Evolutionary conservation across 768 basidiomycete genomes (phyloP).

Genomic region (Russula emetica): DNA sequence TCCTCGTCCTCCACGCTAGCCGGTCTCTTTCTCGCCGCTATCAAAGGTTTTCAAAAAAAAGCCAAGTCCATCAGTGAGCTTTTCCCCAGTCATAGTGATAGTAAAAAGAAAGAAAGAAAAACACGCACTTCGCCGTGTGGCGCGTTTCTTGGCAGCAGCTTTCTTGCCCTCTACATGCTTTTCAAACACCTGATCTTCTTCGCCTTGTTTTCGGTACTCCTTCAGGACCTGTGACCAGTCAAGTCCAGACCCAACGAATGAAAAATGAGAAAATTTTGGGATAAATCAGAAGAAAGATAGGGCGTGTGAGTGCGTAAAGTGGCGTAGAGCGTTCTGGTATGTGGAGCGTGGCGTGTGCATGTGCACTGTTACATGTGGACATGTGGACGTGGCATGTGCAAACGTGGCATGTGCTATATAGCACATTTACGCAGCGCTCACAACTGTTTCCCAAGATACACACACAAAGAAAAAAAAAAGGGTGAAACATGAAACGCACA

Average conservation of each 20-base stretch:
- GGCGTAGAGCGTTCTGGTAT: neutral
- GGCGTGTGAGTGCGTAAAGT: neutral
- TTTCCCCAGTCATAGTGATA: neutral
- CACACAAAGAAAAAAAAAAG: neutral
- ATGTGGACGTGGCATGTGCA: too few species aligned
- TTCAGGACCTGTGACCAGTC: constrained; percentile 75
- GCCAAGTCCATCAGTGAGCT: neutral
- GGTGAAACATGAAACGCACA: constrained; percentile 39
- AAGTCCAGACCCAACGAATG: too few species aligned
- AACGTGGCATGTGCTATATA: neutral
- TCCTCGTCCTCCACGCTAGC: constrained; percentile 18
- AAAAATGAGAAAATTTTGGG: too few species aligned
- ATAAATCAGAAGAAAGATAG: constrained; percentile 8
- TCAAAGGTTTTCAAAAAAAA: too few species aligned
- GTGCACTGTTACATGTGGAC: neutral
- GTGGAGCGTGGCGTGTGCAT: neutral
- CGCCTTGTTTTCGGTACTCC: constrained; percentile 76
- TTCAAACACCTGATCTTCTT: constrained; percentile 88
- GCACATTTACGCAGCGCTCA: neutral
- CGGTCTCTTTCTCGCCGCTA: constrained; percentile 17
- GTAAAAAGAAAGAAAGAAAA: neutral
- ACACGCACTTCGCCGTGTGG: constrained; percentile 45
- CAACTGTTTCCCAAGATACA: too few species aligned
- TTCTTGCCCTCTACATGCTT: constrained; percentile 81
- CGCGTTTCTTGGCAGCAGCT: constrained; percentile 70